A percentile compares a stretch with the other conserved stretches of the same genome.
Evolutionary conservation across 306 rosid species (phyloP).

Genomic region (Gynostemma pentaphyllum): DNA sequence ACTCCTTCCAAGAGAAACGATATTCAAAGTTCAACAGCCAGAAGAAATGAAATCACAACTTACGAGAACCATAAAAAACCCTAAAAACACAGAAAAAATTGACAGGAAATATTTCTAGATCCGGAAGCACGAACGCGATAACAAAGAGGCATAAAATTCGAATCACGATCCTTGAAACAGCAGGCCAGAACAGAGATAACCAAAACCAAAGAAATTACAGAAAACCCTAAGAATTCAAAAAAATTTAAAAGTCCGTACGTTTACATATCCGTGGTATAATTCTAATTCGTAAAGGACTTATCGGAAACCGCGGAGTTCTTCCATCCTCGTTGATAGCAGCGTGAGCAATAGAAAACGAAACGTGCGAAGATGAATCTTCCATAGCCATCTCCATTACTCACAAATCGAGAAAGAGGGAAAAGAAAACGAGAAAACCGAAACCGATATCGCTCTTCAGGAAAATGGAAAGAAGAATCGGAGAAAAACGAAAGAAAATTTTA

Average conservation of each 20-base stretch:
- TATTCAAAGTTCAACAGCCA: background rate
- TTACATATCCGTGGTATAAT: constrained; percentile 42
- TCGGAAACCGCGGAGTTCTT: constrained; percentile 47
- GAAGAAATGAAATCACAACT: background rate
- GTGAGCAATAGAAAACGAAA: constrained; percentile 33
- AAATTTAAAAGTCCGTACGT: constrained; percentile 21
- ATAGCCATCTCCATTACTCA: constrained; percentile 59
- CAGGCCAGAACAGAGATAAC: constrained; percentile 14
- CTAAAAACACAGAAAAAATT: constrained; percentile 10
- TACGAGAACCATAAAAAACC: constrained; percentile 22
- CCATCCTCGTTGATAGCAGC: constrained; percentile 32
- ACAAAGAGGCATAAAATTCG: constrained; percentile 12
- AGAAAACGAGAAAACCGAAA: background rate
- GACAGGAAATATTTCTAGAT: background rate
- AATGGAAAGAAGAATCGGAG: constrained; percentile 17
- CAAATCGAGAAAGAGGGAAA: background rate
- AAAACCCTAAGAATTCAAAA: constrained; percentile 21
- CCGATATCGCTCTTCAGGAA: constrained; percentile 11
- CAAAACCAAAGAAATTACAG: constrained; percentile 3
- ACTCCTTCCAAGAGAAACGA: constrained; percentile 1
- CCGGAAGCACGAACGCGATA: background rate
- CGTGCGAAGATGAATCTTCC: constrained; percentile 42
- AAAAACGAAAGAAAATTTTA: constrained; percentile 4
- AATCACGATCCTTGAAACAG: constrained; percentile 16
- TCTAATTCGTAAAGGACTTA: constrained; percentile 32